These are phyloP conservation scores for Penicillium crustosum DNA, from an alignment of 2,329 filamentous ascomycete genomes.

Conservation along the genomic window DNA sequence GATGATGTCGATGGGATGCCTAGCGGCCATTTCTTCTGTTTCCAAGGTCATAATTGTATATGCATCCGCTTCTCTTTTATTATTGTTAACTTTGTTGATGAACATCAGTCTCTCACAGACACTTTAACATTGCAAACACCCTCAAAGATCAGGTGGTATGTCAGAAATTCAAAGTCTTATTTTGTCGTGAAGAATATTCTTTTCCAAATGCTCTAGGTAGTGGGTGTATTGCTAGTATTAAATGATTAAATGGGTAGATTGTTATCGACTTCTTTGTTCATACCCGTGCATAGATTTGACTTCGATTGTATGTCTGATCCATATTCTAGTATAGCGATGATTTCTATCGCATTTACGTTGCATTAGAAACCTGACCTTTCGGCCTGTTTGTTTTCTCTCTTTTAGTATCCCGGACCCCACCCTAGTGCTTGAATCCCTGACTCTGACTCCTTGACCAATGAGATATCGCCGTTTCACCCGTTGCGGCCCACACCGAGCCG, in stretches of 20 bases:
- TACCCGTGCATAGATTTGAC: not conserved
- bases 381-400: not conserved
- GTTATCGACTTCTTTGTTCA: not conserved
- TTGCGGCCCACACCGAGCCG: not conserved
- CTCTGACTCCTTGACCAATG: not conserved
- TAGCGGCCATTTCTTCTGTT: not conserved
- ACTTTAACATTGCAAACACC: too few relatives aligned
- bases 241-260: not conserved
- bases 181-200: too few relatives aligned
- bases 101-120: not conserved
- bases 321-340: not conserved
- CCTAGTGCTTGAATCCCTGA: not conserved
- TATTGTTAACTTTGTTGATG: not conserved
- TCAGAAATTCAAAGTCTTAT: too few relatives aligned
- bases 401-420: not conserved
- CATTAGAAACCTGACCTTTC: not conserved
- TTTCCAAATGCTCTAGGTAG: not conserved
- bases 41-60: not conserved
- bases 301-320: not conserved
- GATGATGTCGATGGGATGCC: not conserved
- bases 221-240: not conserved
- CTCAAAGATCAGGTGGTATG: too few relatives aligned
- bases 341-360: not conserved
- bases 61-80: not conserved
- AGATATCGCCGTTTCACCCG: not conserved